Conservation (phyloP, 1,139 yeast species). For the Protomyces arabidopsidicola region DNA sequence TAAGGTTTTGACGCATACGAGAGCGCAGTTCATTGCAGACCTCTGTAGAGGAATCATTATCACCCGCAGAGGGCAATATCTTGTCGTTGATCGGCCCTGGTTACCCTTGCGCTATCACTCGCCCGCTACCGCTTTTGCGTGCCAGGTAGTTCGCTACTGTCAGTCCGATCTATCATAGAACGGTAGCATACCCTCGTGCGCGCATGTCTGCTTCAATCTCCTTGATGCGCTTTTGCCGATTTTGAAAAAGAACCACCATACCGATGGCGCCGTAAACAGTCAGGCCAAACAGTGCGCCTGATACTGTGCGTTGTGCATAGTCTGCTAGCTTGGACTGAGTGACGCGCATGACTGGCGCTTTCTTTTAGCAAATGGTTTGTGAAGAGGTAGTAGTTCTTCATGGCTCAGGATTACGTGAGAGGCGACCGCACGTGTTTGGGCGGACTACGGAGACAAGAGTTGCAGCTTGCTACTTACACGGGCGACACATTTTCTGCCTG, state of each 20-base stretch:
- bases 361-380: neutral
- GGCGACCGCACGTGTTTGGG: too few species aligned
- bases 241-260: conserved; percentile 21
- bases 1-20: too few species aligned
- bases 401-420: neutral
- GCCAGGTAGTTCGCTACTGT: neutral
- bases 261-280: conserved; percentile 22
- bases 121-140: neutral
- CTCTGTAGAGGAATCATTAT: too few species aligned
- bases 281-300: conserved; percentile 21
- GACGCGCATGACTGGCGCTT: neutral
- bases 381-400: neutral
- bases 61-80: too few species aligned
- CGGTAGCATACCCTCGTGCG: conserved; percentile 2
- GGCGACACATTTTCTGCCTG: too few species aligned
- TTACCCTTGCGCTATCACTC: too few species aligned
- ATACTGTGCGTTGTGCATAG: conserved; percentile 22
- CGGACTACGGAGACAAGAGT: too few species aligned
- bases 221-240: conserved; percentile 19
- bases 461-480: too few species aligned
- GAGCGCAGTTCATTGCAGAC: too few species aligned
- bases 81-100: too few species aligned
- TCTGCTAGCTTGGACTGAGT: conserved; percentile 22
- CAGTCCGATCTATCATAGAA: neutral
- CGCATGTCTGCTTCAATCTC: conserved; percentile 23